Evolutionary conservation across 805 yeast genomes (phyloP).

Genomic region (Metschnikowia anglica): DNA sequence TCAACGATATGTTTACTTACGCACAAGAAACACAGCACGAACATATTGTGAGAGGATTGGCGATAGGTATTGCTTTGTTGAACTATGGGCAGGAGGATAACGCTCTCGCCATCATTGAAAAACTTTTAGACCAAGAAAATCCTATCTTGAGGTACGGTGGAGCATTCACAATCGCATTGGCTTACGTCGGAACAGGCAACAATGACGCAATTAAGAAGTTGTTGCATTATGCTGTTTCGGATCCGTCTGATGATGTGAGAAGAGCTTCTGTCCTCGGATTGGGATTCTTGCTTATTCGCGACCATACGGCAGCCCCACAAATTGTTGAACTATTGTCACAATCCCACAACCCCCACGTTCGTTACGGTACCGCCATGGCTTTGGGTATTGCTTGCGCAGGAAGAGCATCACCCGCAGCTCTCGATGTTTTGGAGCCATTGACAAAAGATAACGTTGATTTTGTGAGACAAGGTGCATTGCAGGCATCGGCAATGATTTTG

Average conservation of each 20-base stretch:
- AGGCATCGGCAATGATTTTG: slow-evolving; percentile 87
- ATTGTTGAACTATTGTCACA: slow-evolving; percentile 90
- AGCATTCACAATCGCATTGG: slow-evolving; percentile 88
- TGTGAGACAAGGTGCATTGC: slow-evolving; percentile 96
- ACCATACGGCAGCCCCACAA: slow-evolving; percentile 90
- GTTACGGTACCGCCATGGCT: slow-evolving; percentile 98
- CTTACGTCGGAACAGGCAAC: slow-evolving; percentile 95
- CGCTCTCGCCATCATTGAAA: slow-evolving; percentile 67
- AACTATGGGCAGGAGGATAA: slow-evolving; percentile 82
- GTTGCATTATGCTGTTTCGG: slow-evolving; percentile 92
- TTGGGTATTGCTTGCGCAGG: slow-evolving; percentile 98
- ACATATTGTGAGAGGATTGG: slow-evolving; percentile 89
- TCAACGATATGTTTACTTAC: slow-evolving; percentile 79
- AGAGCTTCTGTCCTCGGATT: slow-evolving; percentile 91
- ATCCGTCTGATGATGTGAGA: slow-evolving; percentile 93
- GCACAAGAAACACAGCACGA: slow-evolving; percentile 97
- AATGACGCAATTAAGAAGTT: slow-evolving; percentile 82
- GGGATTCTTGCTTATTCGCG: slow-evolving; percentile 88
- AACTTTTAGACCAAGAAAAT: slow-evolving; percentile 70
- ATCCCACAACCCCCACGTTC: slow-evolving; percentile 95
- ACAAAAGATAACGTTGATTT: slow-evolving; percentile 93
- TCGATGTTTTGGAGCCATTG: slow-evolving; percentile 89
- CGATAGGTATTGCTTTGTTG: slow-evolving; percentile 83
- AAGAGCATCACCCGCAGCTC: slow-evolving; percentile 80
- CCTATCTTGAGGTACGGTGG: slow-evolving; percentile 93